phyloP scores from a whole-genome alignment of 305 asterid species.

The Ilex paraguariensis region DNA sequence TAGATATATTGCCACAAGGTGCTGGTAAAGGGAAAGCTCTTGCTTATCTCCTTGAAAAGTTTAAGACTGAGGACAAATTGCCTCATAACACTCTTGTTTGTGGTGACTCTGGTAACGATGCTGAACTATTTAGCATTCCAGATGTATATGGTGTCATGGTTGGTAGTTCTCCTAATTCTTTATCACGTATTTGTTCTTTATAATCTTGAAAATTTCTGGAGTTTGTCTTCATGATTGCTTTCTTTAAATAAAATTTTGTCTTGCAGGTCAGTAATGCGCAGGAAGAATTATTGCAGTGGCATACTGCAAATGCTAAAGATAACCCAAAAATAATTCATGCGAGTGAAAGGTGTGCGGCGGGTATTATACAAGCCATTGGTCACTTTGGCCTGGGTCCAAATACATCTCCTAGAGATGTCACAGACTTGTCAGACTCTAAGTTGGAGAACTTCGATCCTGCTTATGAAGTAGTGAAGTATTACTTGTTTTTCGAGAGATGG shows the following conservation, averaged over 20 bases:
- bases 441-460: slow-evolving; percentile 72
- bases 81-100: slow-evolving; percentile 90
- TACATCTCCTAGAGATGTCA: slow-evolving; percentile 72
- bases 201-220: slow-evolving; percentile 9
- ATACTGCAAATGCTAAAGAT: slow-evolving; percentile 75
- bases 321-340: slow-evolving; percentile 84
- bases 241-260: slow-evolving; percentile 4
- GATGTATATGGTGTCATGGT: slow-evolving; percentile 97
- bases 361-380: slow-evolving; percentile 91
- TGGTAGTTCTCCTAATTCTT: slow-evolving; percentile 23
- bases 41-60: slow-evolving; percentile 80
- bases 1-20: slow-evolving; percentile 92
- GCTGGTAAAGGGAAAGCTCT: slow-evolving; percentile 99
- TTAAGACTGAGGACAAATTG: slow-evolving; percentile 53
- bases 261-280: slow-evolving; percentile 87
- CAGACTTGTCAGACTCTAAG: slow-evolving; percentile 51
- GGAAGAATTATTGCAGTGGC: slow-evolving; percentile 98
- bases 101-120: slow-evolving; percentile 99
- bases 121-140: slow-evolving; percentile 87
- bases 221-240: slow-evolving; percentile 12
- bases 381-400: slow-evolving; percentile 90
- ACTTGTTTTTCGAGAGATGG: slow-evolving; percentile 81
- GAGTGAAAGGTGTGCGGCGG: slow-evolving; percentile 92
- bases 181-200: slow-evolving; percentile 5
- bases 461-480: slow-evolving; percentile 74